A percentile compares a stretch with the other conserved stretches of the same genome.
Conservation (phyloP, 805 yeast species). For the Priceomyces castillae region DNA sequence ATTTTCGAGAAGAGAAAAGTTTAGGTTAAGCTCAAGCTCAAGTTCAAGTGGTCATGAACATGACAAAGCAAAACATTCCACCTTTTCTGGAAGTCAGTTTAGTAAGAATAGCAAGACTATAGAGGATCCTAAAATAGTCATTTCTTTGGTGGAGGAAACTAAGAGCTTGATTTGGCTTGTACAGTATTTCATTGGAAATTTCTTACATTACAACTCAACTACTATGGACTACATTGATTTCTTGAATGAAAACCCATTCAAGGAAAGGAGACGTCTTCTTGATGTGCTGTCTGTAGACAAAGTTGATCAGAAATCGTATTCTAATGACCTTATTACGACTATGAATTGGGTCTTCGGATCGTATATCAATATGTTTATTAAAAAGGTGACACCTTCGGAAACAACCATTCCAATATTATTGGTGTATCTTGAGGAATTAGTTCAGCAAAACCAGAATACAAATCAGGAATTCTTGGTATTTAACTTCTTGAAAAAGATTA, state of each 20-base stretch:
- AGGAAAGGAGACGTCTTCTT: conserved; percentile 20
- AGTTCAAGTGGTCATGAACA: conserved; percentile 7
- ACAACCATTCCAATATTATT: conserved; percentile 33
- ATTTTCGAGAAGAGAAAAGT: conserved; percentile 28
- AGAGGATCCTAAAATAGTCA: conserved; percentile 31
- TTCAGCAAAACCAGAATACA: conserved; percentile 41
- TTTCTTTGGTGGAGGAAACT: conserved; percentile 36
- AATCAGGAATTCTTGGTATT: conserved; percentile 63
- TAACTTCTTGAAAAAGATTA: conserved; percentile 47
- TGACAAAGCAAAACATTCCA: conserved; percentile 8
- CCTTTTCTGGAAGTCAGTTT: conserved; percentile 7
- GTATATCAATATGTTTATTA: conserved; percentile 33
- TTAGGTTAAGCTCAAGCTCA: conserved; percentile 14
- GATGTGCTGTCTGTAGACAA: conserved; percentile 24
- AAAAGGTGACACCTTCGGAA: conserved; percentile 36
- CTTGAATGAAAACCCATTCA: conserved; percentile 25
- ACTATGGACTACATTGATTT: conserved; percentile 29
- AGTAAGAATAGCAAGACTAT: conserved; percentile 13
- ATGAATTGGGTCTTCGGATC: conserved; percentile 48
- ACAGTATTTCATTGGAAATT: conserved; percentile 38
- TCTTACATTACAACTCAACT: conserved; percentile 41
- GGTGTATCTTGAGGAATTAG: conserved; percentile 25
- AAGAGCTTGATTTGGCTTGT: conserved; percentile 33
- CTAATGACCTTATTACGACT: conserved; percentile 44
- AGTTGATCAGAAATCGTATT: conserved; percentile 37